These are phyloP conservation scores for Marasmius oreades DNA, from an alignment of 1,284 basidiomycete genomes.

Conservation along the genomic window DNA sequence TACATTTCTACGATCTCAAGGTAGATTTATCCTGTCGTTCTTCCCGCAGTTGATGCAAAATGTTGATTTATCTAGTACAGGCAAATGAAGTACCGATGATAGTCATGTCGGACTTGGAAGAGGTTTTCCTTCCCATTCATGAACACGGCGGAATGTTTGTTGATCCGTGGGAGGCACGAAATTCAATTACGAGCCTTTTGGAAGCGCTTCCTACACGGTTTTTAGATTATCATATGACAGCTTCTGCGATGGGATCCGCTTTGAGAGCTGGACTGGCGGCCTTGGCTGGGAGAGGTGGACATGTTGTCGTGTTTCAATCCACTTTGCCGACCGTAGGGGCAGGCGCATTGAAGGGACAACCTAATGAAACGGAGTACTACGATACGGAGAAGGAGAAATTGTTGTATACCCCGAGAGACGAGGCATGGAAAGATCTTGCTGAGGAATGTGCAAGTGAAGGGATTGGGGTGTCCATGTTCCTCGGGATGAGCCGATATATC, in stretches of 20 bases:
- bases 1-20: slow-evolving; percentile 87
- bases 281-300: slow-evolving; percentile 79
- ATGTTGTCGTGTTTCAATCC: slow-evolving; percentile 81
- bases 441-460: slow-evolving; percentile 90
- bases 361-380: slow-evolving; percentile 72
- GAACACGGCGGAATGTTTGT: slow-evolving; percentile 74
- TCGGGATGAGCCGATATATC: slow-evolving; percentile 81
- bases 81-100: slow-evolving; percentile 73
- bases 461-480: slow-evolving; percentile 87
- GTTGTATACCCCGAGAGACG: slow-evolving; percentile 74
- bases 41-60: slow-evolving; percentile 8
- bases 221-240: slow-evolving; percentile 37
- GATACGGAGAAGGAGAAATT: slow-evolving; percentile 88
- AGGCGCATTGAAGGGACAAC: slow-evolving; percentile 57
- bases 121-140: slow-evolving; percentile 84
- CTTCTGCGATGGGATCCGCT: too few species aligned
- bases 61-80: slow-evolving; percentile 33
- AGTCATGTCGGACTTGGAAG: slow-evolving; percentile 86
- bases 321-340: slow-evolving; percentile 78
- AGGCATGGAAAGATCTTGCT: slow-evolving; percentile 78
- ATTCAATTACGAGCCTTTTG: slow-evolving; percentile 60
- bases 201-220: slow-evolving; percentile 67
- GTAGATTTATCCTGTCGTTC: not conserved
- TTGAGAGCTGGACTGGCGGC: slow-evolving; percentile 50
- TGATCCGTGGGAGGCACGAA: slow-evolving; percentile 72